A percentile compares a stretch with the other conserved stretches of the same genome.
Evolutionary conservation across 805 yeast genomes (phyloP).

Genomic region (Metschnikowia anglica): DNA sequence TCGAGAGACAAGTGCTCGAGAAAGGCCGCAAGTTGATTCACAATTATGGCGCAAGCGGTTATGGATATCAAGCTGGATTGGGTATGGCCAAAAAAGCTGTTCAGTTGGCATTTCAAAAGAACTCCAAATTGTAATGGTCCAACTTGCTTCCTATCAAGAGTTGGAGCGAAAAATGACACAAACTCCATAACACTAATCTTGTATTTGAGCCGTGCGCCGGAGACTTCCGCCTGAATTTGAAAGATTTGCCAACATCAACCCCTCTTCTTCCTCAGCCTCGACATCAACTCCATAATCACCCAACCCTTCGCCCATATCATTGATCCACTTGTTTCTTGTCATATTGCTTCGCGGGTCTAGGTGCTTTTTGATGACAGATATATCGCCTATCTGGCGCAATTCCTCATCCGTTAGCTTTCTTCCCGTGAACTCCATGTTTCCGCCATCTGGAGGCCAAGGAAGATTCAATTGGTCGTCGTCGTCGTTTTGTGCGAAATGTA

Average conservation of each 20-base stretch:
- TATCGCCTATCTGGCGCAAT: constrained; percentile 17
- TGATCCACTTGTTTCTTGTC: constrained; percentile 59
- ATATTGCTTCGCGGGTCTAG: constrained; percentile 38
- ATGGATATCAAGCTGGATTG: constrained; percentile 65
- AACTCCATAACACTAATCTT: too few relatives aligned
- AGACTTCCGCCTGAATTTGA: neutral
- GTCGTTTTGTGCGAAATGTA: constrained; percentile 49
- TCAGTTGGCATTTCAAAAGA: constrained; percentile 9
- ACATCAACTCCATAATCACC: constrained; percentile 87
- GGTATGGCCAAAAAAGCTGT: constrained; percentile 59
- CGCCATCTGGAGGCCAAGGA: constrained; percentile 96
- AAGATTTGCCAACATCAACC: constrained; percentile 5
- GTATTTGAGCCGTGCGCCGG: too few relatives aligned
- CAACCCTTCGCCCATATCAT: constrained; percentile 79
- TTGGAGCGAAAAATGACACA: too few relatives aligned
- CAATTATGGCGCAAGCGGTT: constrained; percentile 69
- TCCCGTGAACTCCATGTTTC: constrained; percentile 36
- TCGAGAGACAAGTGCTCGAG: constrained; percentile 51
- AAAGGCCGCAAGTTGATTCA: constrained; percentile 50
- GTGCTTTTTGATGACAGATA: constrained; percentile 30
- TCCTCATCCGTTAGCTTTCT: constrained; percentile 17
- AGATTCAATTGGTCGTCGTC: constrained; percentile 63
- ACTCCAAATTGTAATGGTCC: neutral
- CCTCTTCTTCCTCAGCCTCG: constrained; percentile 50
- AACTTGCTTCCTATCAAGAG: too few relatives aligned